These are phyloP conservation scores for Golubevia sp. DNA, from an alignment of 1,284 basidiomycete genomes.

Conservation along the genomic window DNA sequence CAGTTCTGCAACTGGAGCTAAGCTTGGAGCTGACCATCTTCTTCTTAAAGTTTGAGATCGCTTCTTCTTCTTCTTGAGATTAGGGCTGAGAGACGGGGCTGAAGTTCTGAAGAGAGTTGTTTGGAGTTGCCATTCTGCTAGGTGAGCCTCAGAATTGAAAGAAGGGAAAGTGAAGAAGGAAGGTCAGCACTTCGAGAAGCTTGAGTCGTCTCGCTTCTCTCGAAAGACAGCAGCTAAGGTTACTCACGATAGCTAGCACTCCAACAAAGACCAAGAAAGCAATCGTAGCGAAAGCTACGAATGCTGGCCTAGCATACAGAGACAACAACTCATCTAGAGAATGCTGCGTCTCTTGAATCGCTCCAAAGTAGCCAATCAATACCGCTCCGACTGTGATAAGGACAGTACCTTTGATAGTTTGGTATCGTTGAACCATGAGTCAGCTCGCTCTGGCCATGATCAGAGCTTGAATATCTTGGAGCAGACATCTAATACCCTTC, in stretches of 20 bases:
- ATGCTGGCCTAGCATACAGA: constrained; percentile 78
- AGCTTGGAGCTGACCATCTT: constrained; percentile 38
- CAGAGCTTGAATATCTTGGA: no score
- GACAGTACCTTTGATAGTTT: constrained; percentile 70
- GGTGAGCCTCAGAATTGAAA: constrained; percentile 18
- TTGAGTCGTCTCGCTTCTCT: no score
- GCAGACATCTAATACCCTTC: no score
- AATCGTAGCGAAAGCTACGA: constrained; percentile 73
- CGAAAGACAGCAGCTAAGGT: no score
- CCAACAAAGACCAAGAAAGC: constrained; percentile 72
- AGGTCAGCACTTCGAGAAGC: constrained; percentile 50
- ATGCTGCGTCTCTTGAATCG: constrained; percentile 88
- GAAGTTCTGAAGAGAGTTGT: constrained; percentile 12
- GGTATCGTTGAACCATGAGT: no score
- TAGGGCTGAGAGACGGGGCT: neutral
- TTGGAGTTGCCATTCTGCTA: constrained; percentile 57
- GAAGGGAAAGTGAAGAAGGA: constrained; percentile 58
- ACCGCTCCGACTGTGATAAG: constrained; percentile 87
- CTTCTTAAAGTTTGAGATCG: constrained; percentile 6
- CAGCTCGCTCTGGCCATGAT: no score
- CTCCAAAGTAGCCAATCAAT: constrained; percentile 87
- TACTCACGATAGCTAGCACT: constrained; percentile 28
- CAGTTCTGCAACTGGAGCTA: constrained; percentile 57
- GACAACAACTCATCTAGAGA: constrained; percentile 81
- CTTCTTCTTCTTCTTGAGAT: constrained; percentile 8